Evolutionary conservation across 257 asterid genomes (phyloP).

Genomic region (Ballota nigra): DNA sequence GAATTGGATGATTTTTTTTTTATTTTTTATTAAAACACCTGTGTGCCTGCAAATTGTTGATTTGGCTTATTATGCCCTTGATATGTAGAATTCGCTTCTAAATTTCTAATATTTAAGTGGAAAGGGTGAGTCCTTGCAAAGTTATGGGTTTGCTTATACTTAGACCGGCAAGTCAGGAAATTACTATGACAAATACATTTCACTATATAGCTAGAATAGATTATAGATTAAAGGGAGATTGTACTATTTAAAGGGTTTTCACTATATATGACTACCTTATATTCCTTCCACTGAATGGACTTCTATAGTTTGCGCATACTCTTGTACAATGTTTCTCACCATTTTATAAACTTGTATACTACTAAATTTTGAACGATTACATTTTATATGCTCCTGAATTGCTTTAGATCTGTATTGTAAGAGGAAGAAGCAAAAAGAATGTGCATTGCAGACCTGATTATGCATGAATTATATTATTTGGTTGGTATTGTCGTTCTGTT

Average conservation of each 20-base stretch:
- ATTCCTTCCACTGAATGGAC: neutral
- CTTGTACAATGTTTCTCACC: neutral
- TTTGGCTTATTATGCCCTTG: neutral
- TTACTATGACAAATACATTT: neutral
- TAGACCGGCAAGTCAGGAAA: neutral
- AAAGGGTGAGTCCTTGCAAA: neutral
- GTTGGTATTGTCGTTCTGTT: neutral
- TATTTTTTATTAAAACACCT: neutral
- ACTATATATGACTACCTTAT: neutral
- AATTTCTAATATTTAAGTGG: neutral
- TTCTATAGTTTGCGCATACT: neutral
- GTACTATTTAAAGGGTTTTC: neutral
- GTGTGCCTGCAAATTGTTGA: slow-evolving; percentile 12
- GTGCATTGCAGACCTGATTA: neutral
- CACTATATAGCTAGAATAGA: neutral
- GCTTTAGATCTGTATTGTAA: neutral
- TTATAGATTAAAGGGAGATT: too few species aligned
- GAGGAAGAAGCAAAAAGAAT: neutral
- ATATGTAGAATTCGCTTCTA: neutral
- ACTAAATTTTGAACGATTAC: neutral
- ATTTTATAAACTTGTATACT: neutral
- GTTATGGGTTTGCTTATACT: neutral
- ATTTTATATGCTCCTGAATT: neutral
- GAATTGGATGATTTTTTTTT: neutral
- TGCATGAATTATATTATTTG: neutral